Evolutionary conservation across 2,329 filamentous ascomycete species (phyloP).

Genomic region (Xylaria sp.): DNA sequence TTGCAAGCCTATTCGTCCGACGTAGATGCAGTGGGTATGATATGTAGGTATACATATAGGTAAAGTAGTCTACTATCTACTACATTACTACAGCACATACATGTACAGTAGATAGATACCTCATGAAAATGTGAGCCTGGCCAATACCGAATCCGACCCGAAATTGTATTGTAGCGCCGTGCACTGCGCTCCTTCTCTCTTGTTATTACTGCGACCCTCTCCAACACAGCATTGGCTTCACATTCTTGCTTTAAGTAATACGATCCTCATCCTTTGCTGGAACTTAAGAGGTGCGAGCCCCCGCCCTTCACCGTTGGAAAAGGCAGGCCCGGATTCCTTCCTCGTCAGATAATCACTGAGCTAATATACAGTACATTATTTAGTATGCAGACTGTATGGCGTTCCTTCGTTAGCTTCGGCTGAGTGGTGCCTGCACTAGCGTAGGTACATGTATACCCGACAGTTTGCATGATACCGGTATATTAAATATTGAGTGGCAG

Average conservation of each 20-base stretch:
- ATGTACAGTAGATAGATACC: too few relatives aligned
- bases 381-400: neutral
- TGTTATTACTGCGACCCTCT: neutral
- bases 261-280: conserved; percentile 9
- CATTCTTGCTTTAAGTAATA: neutral
- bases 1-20: conserved; percentile 26
- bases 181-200: neutral
- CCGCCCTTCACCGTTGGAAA: neutral
- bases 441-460: neutral
- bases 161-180: conserved; percentile 10
- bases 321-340: neutral
- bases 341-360: neutral
- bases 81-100: too few relatives aligned
- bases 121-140: neutral
- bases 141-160: conserved; percentile 2
- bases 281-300: neutral
- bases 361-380: neutral
- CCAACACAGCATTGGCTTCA: neutral
- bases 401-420: neutral
- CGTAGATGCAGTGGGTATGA: neutral
- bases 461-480: conserved; percentile 10
- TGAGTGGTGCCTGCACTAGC: too few relatives aligned
- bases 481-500: conserved; percentile 9
- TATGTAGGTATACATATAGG: too few relatives aligned
- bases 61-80: too few relatives aligned